A percentile compares a stretch with the other conserved stretches of the same genome.
phyloP scores from a whole-genome alignment of 169 alveolate species.

The Amoebophrya sp. region DNA sequence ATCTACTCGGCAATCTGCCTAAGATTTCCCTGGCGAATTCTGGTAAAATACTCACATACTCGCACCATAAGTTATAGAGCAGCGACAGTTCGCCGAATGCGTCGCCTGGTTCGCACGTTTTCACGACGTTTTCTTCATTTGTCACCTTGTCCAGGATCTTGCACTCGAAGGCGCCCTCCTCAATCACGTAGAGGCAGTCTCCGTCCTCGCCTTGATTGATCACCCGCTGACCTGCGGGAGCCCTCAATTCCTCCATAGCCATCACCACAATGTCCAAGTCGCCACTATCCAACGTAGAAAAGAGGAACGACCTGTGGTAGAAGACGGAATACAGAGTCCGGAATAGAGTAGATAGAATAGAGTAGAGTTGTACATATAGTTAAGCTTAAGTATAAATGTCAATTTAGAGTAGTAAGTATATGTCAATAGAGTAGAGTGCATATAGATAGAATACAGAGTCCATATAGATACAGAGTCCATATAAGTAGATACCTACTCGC shows the following conservation, averaged over 20 bases:
- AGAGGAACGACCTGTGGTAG: neutral
- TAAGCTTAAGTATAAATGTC: too few relatives aligned
- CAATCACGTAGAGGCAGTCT: conserved; percentile 78
- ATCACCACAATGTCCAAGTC: conserved; percentile 37
- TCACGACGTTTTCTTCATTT: conserved; percentile 50
- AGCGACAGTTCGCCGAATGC: conserved; percentile 89
- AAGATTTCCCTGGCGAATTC: too few relatives aligned
- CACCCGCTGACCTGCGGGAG: neutral
- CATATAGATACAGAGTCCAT: too few relatives aligned
- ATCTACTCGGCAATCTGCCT: too few relatives aligned
- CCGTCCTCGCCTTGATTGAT: conserved; percentile 86
- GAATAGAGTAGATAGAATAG: too few relatives aligned
- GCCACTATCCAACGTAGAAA: neutral
- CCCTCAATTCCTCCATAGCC: conserved; percentile 43
- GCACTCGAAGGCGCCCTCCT: conserved; percentile 60
- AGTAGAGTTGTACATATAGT: too few relatives aligned
- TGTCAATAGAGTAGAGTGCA: too few relatives aligned
- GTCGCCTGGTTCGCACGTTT: conserved; percentile 75
- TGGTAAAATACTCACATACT: too few relatives aligned
- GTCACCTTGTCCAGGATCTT: conserved; percentile 47
- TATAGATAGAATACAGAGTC: too few relatives aligned
- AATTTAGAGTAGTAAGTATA: too few relatives aligned
- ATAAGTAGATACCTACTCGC: too few relatives aligned
- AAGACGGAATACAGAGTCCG: neutral
- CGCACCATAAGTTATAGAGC: conserved; percentile 81